Conservation (phyloP, 495 filamentous ascomycete genomes). For the Trichoderma gamsii region DNA sequence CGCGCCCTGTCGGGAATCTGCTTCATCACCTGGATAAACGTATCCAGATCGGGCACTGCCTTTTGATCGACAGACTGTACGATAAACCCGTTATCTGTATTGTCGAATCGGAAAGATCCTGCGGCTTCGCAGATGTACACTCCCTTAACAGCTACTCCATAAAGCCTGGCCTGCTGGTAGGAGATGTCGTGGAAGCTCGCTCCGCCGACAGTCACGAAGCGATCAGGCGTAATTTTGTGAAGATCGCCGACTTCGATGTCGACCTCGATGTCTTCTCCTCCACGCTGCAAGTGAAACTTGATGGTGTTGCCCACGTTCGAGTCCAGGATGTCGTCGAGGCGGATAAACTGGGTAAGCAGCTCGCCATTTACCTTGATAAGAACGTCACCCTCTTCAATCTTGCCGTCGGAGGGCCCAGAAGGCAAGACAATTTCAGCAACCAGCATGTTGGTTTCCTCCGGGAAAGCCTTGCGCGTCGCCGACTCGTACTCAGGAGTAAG, state of each 20-base stretch:
- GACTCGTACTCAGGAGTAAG: slow-evolving; percentile 81
- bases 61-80: slow-evolving; percentile 84
- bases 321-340: slow-evolving; percentile 90
- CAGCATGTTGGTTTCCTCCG: slow-evolving; percentile 92
- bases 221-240: slow-evolving; percentile 90
- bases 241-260: slow-evolving; percentile 83
- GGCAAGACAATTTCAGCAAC: slow-evolving; percentile 93
- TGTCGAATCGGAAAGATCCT: slow-evolving; percentile 91
- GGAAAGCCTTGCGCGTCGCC: slow-evolving; percentile 70
- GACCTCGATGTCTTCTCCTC: slow-evolving; percentile 80
- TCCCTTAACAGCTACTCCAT: slow-evolving; percentile 83
- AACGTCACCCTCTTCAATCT: slow-evolving; percentile 93
- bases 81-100: slow-evolving; percentile 84
- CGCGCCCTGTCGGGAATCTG: slow-evolving; percentile 81
- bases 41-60: slow-evolving; percentile 75
- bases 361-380: slow-evolving; percentile 91
- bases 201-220: slow-evolving; percentile 89
- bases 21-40: slow-evolving; percentile 90
- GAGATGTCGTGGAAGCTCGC: slow-evolving; percentile 92
- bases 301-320: slow-evolving; percentile 72
- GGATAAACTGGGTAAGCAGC: slow-evolving; percentile 86
- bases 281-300: slow-evolving; percentile 74
- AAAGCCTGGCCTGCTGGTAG: slow-evolving; percentile 90
- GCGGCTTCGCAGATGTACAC: slow-evolving; percentile 94
- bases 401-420: slow-evolving; percentile 75